Conservation (phyloP, 176 grass and related monocot genomes). For the Canna indica region DNA sequence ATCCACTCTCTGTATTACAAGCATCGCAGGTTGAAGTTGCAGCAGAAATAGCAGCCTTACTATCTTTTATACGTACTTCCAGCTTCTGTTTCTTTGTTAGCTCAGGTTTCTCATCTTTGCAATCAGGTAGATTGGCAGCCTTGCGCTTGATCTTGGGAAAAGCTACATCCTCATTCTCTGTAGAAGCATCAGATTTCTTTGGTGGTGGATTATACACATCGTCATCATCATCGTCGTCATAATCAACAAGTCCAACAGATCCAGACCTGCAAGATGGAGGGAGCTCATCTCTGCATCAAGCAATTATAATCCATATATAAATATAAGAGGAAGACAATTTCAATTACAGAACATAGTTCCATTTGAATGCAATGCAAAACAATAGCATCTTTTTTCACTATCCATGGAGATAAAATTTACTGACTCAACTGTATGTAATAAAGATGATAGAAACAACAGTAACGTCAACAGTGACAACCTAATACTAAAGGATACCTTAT, state of each 20-base stretch:
- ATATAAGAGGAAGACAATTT: neutral
- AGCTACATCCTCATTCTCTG: constrained; percentile 45
- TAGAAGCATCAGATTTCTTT: constrained; percentile 30
- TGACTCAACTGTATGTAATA: neutral
- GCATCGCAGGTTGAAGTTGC: constrained; percentile 4
- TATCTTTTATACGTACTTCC: constrained; percentile 10
- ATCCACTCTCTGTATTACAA: neutral
- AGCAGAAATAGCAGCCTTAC: constrained; percentile 2
- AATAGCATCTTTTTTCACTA: neutral
- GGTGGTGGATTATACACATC: constrained; percentile 41
- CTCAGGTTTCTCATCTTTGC: constrained; percentile 26
- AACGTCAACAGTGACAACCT: no score
- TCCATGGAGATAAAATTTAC: neutral
- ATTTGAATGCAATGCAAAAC: neutral
- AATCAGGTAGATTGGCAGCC: constrained; percentile 17
- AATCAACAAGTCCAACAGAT: constrained; percentile 43
- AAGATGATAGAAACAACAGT: neutral
- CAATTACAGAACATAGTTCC: neutral
- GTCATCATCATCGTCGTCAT: constrained; percentile 62
- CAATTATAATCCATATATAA: constrained; percentile 1
- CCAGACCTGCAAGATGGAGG: constrained; percentile 28
- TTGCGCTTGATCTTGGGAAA: constrained; percentile 43
- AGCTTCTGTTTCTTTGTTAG: constrained; percentile 13
- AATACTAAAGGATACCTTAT: no score
- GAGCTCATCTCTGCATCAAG: constrained; percentile 20